Evolutionary conservation across 345 rosid genomes (phyloP).

Genomic region (Hibiscus trionum): DNA sequence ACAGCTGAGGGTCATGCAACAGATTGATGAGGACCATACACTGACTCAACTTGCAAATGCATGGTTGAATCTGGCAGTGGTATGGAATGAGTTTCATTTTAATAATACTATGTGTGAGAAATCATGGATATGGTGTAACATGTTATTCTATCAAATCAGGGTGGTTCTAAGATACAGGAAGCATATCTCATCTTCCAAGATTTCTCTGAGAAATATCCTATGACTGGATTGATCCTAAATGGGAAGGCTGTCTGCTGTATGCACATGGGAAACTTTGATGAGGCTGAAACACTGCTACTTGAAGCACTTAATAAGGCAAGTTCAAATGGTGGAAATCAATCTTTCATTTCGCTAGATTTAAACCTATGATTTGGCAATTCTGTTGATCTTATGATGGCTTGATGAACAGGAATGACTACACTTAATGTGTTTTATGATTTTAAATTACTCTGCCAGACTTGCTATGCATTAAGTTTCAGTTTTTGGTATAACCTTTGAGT

Average conservation of each 20-base stretch:
- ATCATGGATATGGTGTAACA: slow-evolving; percentile 1
- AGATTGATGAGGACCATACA: slow-evolving; percentile 44
- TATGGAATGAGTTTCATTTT: slow-evolving; percentile 23
- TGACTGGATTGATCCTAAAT: slow-evolving; percentile 84
- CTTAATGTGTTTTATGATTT: neutral
- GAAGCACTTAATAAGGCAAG: slow-evolving; percentile 95
- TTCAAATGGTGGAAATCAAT: neutral
- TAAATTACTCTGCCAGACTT: neutral
- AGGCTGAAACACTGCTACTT: slow-evolving; percentile 86
- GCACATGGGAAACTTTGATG: slow-evolving; percentile 96
- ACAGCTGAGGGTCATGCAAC: slow-evolving; percentile 86
- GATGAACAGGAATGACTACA: neutral
- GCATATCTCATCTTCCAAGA: slow-evolving; percentile 96
- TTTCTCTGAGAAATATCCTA: slow-evolving; percentile 86
- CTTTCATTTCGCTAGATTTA: neutral
- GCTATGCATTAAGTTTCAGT: neutral
- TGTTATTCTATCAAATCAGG: slow-evolving; percentile 37
- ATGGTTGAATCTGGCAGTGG: slow-evolving; percentile 92
- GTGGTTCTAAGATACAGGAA: slow-evolving; percentile 96
- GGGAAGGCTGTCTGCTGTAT: slow-evolving; percentile 92
- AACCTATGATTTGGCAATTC: neutral
- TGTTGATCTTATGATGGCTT: neutral
- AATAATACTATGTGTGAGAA: neutral
- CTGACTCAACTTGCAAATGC: slow-evolving; percentile 70
- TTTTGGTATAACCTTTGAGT: neutral